Percentiles rank a stretch among this genome's conserved stretches.
Conservation (phyloP, 176 grass and related monocot genomes). For the Oryza nivara region DNA sequence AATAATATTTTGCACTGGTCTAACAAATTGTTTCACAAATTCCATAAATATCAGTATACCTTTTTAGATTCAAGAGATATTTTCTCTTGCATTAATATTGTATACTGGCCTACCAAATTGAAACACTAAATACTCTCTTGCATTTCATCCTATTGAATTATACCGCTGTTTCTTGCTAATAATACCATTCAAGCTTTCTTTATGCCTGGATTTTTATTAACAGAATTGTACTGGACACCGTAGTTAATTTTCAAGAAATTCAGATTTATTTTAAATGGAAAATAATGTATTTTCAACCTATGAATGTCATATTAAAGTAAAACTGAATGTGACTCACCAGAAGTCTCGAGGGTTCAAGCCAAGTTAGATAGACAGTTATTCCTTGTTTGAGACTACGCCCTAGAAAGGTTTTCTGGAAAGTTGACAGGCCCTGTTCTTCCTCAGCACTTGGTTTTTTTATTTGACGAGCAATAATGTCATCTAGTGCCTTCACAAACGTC, state of each 20-base stretch:
- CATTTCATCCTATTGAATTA: constrained; percentile 17
- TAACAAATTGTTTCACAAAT: not conserved
- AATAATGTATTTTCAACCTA: not conserved
- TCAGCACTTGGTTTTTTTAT: constrained; percentile 54
- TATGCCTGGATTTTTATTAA: not conserved
- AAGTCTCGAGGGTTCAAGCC: constrained; percentile 67
- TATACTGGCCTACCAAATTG: not conserved
- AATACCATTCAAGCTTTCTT: not conserved
- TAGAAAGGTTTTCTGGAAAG: constrained; percentile 67
- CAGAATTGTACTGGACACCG: not conserved
- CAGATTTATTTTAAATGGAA: constrained; percentile 1
- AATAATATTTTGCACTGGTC: not conserved
- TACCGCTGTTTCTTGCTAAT: not conserved
- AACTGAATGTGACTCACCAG: constrained; percentile 58
- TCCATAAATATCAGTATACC: not conserved
- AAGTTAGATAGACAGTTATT: constrained; percentile 77
- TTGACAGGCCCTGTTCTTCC: constrained; percentile 64
- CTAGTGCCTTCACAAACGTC: constrained; percentile 85
- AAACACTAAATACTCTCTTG: not conserved
- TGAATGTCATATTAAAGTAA: not conserved
- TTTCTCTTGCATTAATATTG: no score
- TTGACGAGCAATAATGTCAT: constrained; percentile 74
- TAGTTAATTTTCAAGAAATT: constrained; percentile 8
- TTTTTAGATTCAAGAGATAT: not conserved
- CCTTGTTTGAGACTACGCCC: constrained; percentile 69